Conservation (phyloP, 768 basidiomycete species). For the Filobasidium floriforme region DNA sequence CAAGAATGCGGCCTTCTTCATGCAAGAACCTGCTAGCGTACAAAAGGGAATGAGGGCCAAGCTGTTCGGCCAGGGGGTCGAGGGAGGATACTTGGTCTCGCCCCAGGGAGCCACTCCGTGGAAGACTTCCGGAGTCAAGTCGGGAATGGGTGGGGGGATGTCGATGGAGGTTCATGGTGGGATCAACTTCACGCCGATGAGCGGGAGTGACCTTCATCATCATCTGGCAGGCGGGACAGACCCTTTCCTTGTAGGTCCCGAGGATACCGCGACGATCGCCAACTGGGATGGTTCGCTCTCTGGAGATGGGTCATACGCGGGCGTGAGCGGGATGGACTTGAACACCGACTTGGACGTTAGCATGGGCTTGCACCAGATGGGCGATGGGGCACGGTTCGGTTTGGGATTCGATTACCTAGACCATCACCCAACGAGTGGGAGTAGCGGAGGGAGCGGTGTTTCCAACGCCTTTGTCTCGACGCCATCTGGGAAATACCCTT, state of each 20-base stretch:
- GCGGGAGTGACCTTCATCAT: too few species aligned
- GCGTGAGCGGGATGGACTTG: neutral
- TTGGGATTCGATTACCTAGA: neutral
- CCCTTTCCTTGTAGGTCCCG: neutral
- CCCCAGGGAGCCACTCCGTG: constrained; percentile 16
- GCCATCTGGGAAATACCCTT: constrained; percentile 14
- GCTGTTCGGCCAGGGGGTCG: constrained; percentile 33
- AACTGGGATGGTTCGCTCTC: neutral
- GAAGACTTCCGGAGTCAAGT: neutral
- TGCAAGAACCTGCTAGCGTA: constrained; percentile 14
- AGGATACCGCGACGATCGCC: neutral
- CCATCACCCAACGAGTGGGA: neutral
- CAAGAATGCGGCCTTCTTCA: constrained; percentile 14
- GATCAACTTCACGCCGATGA: neutral
- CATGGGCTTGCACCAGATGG: neutral
- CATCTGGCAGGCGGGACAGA: neutral
- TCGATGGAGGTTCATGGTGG: neutral
- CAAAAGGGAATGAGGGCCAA: constrained; percentile 31
- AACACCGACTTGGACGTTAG: neutral
- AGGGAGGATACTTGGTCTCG: constrained; percentile 36
- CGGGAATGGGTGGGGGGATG: neutral
- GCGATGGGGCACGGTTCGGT: neutral
- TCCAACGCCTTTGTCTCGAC: too few species aligned
- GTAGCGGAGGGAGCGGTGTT: neutral
- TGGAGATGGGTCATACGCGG: neutral